Evolutionary conservation across 306 rosid species (phyloP), one percentile per base, ranked within the genome.

Genomic region (Gillenia trifoliata): DNA sequence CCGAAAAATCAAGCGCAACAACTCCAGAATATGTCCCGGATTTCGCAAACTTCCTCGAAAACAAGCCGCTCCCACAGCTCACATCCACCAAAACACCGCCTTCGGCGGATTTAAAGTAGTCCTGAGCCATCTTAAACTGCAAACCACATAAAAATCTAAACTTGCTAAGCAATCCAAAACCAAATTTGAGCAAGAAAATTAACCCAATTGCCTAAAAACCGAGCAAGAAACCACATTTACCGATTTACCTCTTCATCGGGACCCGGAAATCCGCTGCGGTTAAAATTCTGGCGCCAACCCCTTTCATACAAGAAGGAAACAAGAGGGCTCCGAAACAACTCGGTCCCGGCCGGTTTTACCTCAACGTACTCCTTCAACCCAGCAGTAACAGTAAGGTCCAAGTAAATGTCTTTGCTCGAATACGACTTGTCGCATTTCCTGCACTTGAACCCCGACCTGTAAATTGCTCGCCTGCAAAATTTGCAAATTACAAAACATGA

Each of bases 271-370:
- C 99, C 99, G 69, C 93, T 87, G 68, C n/a, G 83, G 64, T 76
- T 86, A 73, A 94, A 94, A 81, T 87, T 91, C 73, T 94, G 97
- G 76, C 98, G 98, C 97, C 98, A 94, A 31, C 98, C 97, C 88
- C 98, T 88, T 80, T 94, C 97, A 59, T 91, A 94, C 77, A 94
- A 85, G 83, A 91, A 94, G 36, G 98, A 94, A 83, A 94, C 98
- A 45, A 91, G 91, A 3, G 98, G 98, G 77, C 93, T 94, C 92
- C 98, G 92, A 54, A 94, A 94, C 72, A 92, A 84, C 84, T 92
- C 97, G 16, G 93, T 87, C 62, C 90, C 65, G 41, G 26, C 69
- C 30, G 93, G 96, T 77, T 83, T 87, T 68, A 90, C 82, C 86
- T 94, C 99, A 40, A 81, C 73, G 75, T 90, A 94, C 41, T 88